Base-by-base conservation (phyloP, 106 monocot species). In the Amphibolis antarctica region DNA sequence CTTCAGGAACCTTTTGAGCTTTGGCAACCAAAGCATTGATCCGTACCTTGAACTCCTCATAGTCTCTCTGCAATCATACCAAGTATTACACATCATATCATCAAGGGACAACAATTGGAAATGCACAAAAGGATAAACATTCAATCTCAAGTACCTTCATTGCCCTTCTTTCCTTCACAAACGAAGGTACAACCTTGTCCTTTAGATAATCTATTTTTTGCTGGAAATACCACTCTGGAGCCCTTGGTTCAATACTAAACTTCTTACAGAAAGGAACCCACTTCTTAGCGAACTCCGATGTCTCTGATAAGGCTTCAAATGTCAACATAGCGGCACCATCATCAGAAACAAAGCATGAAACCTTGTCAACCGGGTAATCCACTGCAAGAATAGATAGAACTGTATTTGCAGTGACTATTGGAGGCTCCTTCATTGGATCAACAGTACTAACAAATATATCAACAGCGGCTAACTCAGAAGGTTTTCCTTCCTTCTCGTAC, bases 361-460 rank as follows among this genome's bases (percentile, higher is more conserved):
- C 79, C 64, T 82, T 86, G 26, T 86, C 86, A 22, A 86, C 80
- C 15, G 86, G 82, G 58, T 86, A 86, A 56, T 87, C 87, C 17
- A 87, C 79, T 0, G 83, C 80, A 60, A 87, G 87, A 28, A 87
- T 87, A 21, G 87, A 87, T 9, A 87, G 66, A 14, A 87, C 87
- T 17, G 87, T 87, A 66, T 87, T 87, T 64, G 87, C 87, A 24
- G 87, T 87, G 66, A 87, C 77, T 45, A 87, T 30, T 53, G 87
- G 87, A 12, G 86, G 87, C 59, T 87, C 87, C 72, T 87, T 87
- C 80, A 78, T 12, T 13, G 87, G 87, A 71, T 87, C 87, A 47
- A 87, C 87, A n/a, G 87, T 87, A 78, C 87, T 87, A 14, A 87
- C 87, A 70, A 75, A 87, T 28, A 87, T 68, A 59, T 87, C 87